Base-by-base conservation (phyloP, 768 basidiomycete genomes). In the Polyporus arcularius region DNA sequence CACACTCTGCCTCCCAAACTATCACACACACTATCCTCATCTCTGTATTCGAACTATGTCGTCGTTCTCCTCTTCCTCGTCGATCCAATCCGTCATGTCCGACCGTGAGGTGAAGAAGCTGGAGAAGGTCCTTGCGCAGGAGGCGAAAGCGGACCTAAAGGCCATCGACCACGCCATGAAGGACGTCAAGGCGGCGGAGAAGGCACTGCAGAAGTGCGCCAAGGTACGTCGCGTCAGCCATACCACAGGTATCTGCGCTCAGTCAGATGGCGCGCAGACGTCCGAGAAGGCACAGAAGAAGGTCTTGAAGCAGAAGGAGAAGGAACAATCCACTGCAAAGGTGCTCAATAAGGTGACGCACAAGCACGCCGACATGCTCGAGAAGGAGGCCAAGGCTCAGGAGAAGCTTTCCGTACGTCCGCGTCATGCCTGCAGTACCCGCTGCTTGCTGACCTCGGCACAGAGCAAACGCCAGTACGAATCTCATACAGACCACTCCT, bases 151-250 rank as follows among this genome's bases (percentile, higher is more conserved):
- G 4, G 60, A 61, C 31, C 53, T 61, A 57, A 38, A 55, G 57
- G 31, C 35, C 45, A 46, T 65, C 42, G 45, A 58, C 31, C 60
- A 57, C 50, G 60, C 60, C n/a, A 30, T 55, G 14, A 55, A 65
- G 38, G 60, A 61, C 32, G 60, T 65, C 32, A 43, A 53, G 42
- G 54, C 52, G 50, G 64, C 64, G 49, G 60, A 65, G 57, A 65
- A 61, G 40, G 60, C 60, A 14, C 57, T 61, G n/a, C 45, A 48
- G 39, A 65, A 65, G 60, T 32, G 56, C 41, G 47, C 53, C 39
- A 65, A 65, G 57, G 64, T 65, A n/a, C 39, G 60, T 40, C 4
- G 7, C 15, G 31, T 48, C 4, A 15, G 12, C 35, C 9, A 30
- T 9, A 8, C n/a, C 11, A 10, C 5, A 14, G 1, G 21, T 11